Evolutionary conservation across 257 asterid genomes (phyloP), one percentile per base, ranked within the genome.

Genomic region (Ilex asprella): DNA sequence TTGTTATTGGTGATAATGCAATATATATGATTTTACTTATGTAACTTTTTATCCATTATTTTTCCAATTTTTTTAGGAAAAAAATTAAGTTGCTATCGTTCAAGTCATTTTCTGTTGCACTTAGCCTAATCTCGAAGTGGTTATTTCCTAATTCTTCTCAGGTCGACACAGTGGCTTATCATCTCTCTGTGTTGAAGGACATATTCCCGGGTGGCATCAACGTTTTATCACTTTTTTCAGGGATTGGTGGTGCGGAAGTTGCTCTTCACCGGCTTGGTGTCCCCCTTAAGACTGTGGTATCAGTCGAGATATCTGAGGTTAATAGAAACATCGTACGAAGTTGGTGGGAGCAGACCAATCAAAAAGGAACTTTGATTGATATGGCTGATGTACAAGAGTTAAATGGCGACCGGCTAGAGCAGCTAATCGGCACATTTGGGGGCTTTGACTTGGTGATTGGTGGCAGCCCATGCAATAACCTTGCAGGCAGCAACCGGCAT

Each of bases 291-390:
- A 79, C 74, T 2, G 96, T 93, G 0, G 95, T 89, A 16, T 70
- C 99, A 0, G 82, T 93, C 0, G 97, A 93, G 62, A 93, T 73
- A 14, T 76, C 92, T 0, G 88, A 93, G 65, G 85, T 70, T 2
- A 87, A 82, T 43, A 60, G 94, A n/a, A 82, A 85, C 27, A 86
- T 93, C 0, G 81, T 93, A 0, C 68, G 83, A 66, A 66, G 94
- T 31, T 93, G 99, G 99, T 93, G 95, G 99, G 96, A 87, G 73
- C 95, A 93, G 44, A 87, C 97, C 0, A 79, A 79, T 62, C 96
- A 87, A 64, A 75, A 65, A 6, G 97, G 99, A 0, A 69, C 7
- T 2, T 65, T 93, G 21, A 64, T 70, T 0, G 82, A 93, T 21
- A 77, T 75, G 1, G 84, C 85, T 0, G 99, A 93, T 30, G 89